Conservation (phyloP, 2,329 filamentous ascomycete genomes). For the Neurospora sp. region DNA sequence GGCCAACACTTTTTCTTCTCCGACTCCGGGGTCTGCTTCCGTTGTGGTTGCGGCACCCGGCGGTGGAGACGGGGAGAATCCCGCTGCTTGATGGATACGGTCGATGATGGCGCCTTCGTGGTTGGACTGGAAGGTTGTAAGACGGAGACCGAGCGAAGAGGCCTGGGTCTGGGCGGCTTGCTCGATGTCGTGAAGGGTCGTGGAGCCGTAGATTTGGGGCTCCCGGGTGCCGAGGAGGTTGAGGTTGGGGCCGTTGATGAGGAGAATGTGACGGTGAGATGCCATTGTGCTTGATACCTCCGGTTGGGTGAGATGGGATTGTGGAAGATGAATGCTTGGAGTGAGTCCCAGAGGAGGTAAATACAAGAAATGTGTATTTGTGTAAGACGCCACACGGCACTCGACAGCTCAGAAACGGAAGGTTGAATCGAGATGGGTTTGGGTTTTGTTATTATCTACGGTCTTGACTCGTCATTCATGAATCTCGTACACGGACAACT, state of each 20-base stretch:
- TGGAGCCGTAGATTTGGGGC: constrained; percentile 61
- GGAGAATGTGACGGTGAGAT: constrained; percentile 41
- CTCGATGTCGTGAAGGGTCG: constrained; percentile 56
- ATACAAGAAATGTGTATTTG: neutral
- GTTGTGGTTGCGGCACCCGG: neutral
- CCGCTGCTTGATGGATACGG: constrained; percentile 58
- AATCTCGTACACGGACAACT: neutral
- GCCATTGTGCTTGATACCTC: constrained; percentile 19
- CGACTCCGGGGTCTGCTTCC: neutral
- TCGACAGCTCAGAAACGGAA: neutral
- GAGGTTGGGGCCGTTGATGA: constrained; percentile 77
- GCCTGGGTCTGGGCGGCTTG: constrained; percentile 39
- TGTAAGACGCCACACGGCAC: neutral
- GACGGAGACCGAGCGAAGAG: constrained; percentile 30
- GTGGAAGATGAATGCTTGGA: neutral
- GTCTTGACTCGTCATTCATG: neutral
- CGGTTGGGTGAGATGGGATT: neutral
- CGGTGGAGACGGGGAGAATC: constrained; percentile 13
- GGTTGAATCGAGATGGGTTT: neutral
- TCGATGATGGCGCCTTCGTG: constrained; percentile 68
- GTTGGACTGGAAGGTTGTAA: constrained; percentile 64
- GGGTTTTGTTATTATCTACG: neutral
- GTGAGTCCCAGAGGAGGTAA: neutral
- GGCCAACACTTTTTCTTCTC: constrained; percentile 39
- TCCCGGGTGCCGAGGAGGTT: constrained; percentile 71